Evolutionary conservation across 2,329 filamentous ascomycete species (phyloP).

Genomic region (Nemania sp.): DNA sequence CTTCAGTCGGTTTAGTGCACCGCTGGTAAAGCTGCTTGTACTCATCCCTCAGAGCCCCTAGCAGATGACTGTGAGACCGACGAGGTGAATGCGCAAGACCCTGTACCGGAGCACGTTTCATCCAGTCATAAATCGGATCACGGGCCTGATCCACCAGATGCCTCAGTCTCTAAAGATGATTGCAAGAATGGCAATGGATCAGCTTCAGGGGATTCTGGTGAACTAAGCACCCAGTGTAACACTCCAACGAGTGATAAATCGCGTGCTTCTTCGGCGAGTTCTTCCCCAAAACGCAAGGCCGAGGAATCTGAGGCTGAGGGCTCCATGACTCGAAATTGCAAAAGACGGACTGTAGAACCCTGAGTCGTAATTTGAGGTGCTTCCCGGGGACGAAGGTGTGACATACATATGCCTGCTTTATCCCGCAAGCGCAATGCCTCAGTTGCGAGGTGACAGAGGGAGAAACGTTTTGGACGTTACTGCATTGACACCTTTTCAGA

Average conservation of each 20-base stretch:
- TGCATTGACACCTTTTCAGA: conserved; percentile 31
- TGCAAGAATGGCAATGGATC: background rate
- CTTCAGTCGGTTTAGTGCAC: conserved; percentile 46
- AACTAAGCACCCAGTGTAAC: background rate
- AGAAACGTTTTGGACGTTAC: conserved; percentile 5
- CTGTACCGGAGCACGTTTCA: background rate
- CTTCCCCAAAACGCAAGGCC: conserved; percentile 26
- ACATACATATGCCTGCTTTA: background rate
- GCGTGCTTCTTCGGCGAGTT: background rate
- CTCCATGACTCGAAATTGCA: conserved; percentile 22
- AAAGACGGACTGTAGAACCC: conserved; percentile 5
- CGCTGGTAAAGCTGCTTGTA: conserved; percentile 21
- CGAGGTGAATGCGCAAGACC: background rate
- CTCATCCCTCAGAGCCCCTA: background rate
- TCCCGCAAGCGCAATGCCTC: background rate
- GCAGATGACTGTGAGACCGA: background rate
- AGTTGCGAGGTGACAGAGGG: background rate
- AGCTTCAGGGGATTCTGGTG: background rate
- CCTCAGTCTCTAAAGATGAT: background rate
- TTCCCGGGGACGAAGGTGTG: background rate
- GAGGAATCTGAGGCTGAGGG: conserved; percentile 11
- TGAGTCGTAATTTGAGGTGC: background rate
- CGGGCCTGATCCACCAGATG: background rate
- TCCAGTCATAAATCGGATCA: background rate
- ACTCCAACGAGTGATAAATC: conserved; percentile 1